Conservation (phyloP, 2,329 filamentous ascomycete species). For the Cryphonectria radicalis region DNA sequence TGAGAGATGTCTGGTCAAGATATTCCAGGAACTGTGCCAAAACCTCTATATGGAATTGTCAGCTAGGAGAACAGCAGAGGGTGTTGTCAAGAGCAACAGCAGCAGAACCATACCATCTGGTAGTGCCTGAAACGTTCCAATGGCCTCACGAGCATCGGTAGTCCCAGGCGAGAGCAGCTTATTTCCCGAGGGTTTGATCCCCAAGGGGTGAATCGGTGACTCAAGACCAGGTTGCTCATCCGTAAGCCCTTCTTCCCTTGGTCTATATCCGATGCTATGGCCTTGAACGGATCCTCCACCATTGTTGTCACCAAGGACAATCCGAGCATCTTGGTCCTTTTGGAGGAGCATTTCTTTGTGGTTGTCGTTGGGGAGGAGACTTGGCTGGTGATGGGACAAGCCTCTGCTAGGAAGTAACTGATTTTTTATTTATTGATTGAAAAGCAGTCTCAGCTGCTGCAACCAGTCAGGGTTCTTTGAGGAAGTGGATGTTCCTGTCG, state of each 20-base stretch:
- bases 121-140: constrained; percentile 68
- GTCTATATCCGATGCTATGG: constrained; percentile 3
- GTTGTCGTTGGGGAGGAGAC: too few species aligned
- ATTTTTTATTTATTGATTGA: not conserved
- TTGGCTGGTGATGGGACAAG: constrained; percentile 2
- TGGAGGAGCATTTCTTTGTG: constrained; percentile 26
- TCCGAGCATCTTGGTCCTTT: constrained; percentile 21
- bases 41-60: constrained; percentile 56
- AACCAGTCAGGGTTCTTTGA: not conserved
- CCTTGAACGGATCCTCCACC: constrained; percentile 7
- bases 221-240: constrained; percentile 39
- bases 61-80: not conserved
- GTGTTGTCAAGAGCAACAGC: not conserved
- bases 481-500: not conserved
- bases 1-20: constrained; percentile 66
- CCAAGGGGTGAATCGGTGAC: constrained; percentile 73
- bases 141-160: constrained; percentile 67
- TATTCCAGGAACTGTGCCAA: constrained; percentile 76
- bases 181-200: constrained; percentile 87
- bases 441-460: not conserved
- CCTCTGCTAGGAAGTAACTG: not conserved
- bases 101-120: constrained; percentile 59
- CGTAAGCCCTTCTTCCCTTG: constrained; percentile 11
- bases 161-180: constrained; percentile 65
- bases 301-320: constrained; percentile 26